Evolutionary conservation across 1,284 basidiomycete species (phyloP).

Genomic region (Pyrrhoderma lamaoense): DNA sequence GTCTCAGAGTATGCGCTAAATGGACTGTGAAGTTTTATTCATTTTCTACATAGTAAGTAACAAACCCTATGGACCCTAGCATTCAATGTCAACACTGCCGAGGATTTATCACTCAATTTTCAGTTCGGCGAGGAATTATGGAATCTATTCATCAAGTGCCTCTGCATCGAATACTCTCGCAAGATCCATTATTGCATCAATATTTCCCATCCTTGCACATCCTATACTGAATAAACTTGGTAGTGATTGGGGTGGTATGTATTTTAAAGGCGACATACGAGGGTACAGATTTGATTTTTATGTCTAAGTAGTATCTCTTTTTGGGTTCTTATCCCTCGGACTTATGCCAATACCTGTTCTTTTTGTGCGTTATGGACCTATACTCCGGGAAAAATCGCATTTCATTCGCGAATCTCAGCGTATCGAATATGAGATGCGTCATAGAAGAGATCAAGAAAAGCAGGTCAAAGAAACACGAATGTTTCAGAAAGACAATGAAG

Average conservation of each 20-base stretch:
- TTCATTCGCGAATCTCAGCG: constrained; percentile 22
- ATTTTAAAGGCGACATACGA: too few species aligned
- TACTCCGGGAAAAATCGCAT: constrained; percentile 23
- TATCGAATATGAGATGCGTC: constrained; percentile 8
- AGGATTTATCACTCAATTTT: not conserved
- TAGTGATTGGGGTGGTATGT: constrained; percentile 25
- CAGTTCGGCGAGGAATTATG: constrained; percentile 24
- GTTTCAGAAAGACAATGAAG: not conserved
- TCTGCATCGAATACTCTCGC: constrained; percentile 23
- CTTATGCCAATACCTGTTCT: constrained; percentile 26
- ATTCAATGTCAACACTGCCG: too few species aligned
- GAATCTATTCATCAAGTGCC: constrained; percentile 25
- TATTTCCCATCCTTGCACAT: constrained; percentile 25
- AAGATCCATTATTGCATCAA: constrained; percentile 23
- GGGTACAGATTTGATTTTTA: not conserved
- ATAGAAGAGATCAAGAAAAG: not conserved
- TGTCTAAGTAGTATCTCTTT: constrained; percentile 22
- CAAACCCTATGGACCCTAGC: not conserved
- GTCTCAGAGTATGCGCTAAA: too few species aligned
- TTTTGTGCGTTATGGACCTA: constrained; percentile 25
- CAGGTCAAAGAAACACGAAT: not conserved
- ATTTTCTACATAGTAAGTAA: constrained; percentile 17
- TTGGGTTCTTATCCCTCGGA: constrained; percentile 25
- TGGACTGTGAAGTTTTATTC: constrained; percentile 12
- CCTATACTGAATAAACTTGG: constrained; percentile 23